Evolutionary conservation across 1,139 yeast species (phyloP), one percentile per base, ranked within the genome.

Genomic region (Scheffersomyces parashehatae): DNA sequence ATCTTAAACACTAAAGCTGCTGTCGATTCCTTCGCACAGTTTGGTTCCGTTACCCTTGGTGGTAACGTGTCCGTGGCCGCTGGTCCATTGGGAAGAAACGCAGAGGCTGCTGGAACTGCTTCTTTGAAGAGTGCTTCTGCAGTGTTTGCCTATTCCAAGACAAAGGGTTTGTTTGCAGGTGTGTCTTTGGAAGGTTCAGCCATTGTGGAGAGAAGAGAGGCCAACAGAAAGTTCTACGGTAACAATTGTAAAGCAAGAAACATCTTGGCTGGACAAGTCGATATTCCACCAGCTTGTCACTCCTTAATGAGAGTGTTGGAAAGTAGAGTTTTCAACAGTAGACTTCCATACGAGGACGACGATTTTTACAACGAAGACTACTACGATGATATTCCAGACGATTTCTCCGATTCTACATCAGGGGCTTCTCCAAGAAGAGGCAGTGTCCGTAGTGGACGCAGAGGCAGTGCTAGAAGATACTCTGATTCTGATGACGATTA

Each of bases 31-130:
- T 93, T 93, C 69, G 90, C 98, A 5, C 97, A 90, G 62, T 79
- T 86, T 55, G 99, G 99, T 1, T 88, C 97, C 6, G 83, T 93
- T 45, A 93, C 99, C 1, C 75, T 93, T 39, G 99, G 99, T 56
- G 97, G 98, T 50, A 93, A 93, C 60, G 79, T 93, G 15, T 89
- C 97, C 13, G 84, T 93, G 35, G 98, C 99, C n/a, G 98, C 97
- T 0, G 99, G 99, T 34, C 99, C 99, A 0, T 70, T 93, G 53
- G 99, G 99, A 46, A 82, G 99, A 70, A 91, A 89, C 58, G 99
- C 97, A 3, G 99, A 93, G 65, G 98, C 97, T 34, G 97, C 96
- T 11, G 99, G 97, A 16, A 82, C 96, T 32, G 99, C 98, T 0
- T 88, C 97, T 3, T 69, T 89, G 46, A 85, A 85, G 57, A 77